phyloP scores from a whole-genome alignment of 441 rosid species.

The Populus hybrid region DNA sequence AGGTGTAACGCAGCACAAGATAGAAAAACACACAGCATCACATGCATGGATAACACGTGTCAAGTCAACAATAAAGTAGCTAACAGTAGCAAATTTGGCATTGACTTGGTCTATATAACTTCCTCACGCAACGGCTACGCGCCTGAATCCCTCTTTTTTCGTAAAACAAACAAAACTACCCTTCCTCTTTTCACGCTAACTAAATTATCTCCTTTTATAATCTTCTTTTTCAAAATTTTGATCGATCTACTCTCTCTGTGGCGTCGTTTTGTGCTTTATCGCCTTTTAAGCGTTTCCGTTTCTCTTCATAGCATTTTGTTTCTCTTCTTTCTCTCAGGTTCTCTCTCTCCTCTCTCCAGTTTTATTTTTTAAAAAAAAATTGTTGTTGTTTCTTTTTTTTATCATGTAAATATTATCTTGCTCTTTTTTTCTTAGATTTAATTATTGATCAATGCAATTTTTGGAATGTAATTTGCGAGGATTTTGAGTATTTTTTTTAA shows the following conservation, averaged over 20 bases:
- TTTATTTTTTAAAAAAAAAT: not conserved
- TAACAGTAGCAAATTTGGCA: slow-evolving; percentile 5
- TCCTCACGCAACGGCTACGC: slow-evolving; percentile 14
- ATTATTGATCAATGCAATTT: too few relatives aligned
- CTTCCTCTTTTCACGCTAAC: slow-evolving; percentile 13
- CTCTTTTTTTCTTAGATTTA: not conserved
- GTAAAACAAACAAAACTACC: slow-evolving; percentile 5
- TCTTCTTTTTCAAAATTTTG: not conserved
- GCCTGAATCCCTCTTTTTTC: slow-evolving; percentile 4
- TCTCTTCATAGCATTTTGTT: slow-evolving; percentile 23
- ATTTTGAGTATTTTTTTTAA: not conserved
- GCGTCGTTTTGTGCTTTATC: not conserved
- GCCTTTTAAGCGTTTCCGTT: slow-evolving; percentile 5
- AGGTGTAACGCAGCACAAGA: not conserved
- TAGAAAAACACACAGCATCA: not conserved
- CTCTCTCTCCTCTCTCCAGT: slow-evolving; percentile 4
- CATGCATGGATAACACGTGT: slow-evolving; percentile 41
- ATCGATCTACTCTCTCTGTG: not conserved
- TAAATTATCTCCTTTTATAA: not conserved
- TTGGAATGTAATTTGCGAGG: too few relatives aligned
- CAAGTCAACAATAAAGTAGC: not conserved
- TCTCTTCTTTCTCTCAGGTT: slow-evolving; percentile 19
- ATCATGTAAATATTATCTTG: not conserved
- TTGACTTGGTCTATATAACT: slow-evolving; percentile 32
- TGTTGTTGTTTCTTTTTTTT: not conserved